Evolutionary conservation across 208 protist genomes (phyloP), one percentile per base, ranked within the genome.

Genomic region (Crithidia bombi): DNA sequence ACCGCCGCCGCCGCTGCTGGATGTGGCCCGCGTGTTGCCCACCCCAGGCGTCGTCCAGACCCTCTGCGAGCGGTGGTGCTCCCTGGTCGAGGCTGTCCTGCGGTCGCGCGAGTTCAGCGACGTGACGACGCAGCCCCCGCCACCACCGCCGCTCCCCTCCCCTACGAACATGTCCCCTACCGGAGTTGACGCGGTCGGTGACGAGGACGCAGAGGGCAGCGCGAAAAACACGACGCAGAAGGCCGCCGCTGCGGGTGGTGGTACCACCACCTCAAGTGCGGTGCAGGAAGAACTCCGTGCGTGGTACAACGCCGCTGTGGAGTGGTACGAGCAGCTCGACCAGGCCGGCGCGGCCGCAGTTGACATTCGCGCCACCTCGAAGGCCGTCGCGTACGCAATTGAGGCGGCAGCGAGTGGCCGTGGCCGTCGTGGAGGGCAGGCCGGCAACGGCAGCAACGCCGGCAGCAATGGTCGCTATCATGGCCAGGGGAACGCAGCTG

Each of bases 261-360:
- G n/a, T 0, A 30, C 36, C 17, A 36, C 7, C 36, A 10, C 36
- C 6, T 14, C 36, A 25, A 51, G 30, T 10, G 30, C 44, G 0
- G 44, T 47, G 28, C 32, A 26, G 41, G 75, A 80, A 28, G 64
- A 64, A 35, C 64, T 80, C 11, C 32, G 47, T 36, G 62, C 69
- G 47, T 80, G 75, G 75, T 75, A 75, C 64, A 59, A 64, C 9
- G 65, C 65, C 25, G 64, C 75, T 0, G 61, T 72, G 17, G 49
- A 63, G 36, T 80, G 75, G 75, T 80, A 70, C 62, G 58, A 80
- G 41, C 35, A 44, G 21, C 50, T 82, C n/a, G 49, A 73, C n/a
- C 78, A 69, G 62, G 62, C 64, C 23, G 69, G 68, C 39, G 66
- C 64, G n/a, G 36, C 58, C 17, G 36, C 54, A 25, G 69, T 78